phyloP scores from a whole-genome alignment of 192 early-diverging fungal species.

The Linnemannia hyalina region DNA sequence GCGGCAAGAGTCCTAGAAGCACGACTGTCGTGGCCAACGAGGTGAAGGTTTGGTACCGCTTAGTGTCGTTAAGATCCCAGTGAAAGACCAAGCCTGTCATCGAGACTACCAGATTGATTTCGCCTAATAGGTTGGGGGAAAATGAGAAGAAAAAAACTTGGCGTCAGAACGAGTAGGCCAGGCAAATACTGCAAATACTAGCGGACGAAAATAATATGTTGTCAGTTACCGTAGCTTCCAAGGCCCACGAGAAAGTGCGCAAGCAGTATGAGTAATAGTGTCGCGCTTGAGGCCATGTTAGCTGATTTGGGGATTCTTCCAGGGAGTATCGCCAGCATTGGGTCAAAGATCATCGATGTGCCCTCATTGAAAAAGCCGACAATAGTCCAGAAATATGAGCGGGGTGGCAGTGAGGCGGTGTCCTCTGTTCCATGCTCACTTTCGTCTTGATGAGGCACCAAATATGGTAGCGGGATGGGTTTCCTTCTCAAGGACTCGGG shows the following conservation, averaged over 20 bases:
- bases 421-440: neutral
- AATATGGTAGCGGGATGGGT: neutral
- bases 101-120: neutral
- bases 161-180: neutral
- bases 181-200: neutral
- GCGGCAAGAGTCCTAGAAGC: neutral
- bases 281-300: neutral
- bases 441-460: neutral
- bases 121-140: neutral
- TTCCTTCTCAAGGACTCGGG: constrained; percentile 22
- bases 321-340: neutral
- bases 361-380: neutral
- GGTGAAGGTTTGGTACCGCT: neutral
- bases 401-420: neutral
- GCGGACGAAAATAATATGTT: neutral
- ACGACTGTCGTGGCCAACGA: neutral
- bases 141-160: neutral
- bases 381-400: neutral
- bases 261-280: neutral
- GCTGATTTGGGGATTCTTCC: neutral
- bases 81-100: neutral
- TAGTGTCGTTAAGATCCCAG: neutral
- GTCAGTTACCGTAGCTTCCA: neutral
- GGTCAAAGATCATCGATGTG: neutral
- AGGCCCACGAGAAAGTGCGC: neutral